A percentile compares a stretch with the other conserved stretches of the same genome.
Evolutionary conservation across 2,329 filamentous ascomycete genomes (phyloP).

Genomic region (Fusarium pilosicola): DNA sequence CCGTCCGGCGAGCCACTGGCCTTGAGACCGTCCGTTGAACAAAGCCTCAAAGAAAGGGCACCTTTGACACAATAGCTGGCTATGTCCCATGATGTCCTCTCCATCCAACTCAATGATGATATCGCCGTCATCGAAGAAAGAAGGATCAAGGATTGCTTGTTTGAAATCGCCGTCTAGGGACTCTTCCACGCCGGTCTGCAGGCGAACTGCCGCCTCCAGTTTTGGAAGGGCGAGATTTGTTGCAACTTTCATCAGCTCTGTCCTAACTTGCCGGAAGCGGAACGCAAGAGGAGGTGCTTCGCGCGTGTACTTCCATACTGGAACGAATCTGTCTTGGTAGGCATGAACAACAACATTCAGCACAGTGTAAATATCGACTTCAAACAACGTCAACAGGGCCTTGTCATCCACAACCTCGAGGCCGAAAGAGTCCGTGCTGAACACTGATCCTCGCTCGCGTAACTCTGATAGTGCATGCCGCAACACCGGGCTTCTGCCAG

Average conservation of each 20-base stretch:
- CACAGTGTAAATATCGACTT: conserved; percentile 79
- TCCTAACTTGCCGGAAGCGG: conserved; percentile 81
- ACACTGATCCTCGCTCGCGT: conserved; percentile 48
- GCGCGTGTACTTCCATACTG: conserved; percentile 85
- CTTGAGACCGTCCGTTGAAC: conserved; percentile 87
- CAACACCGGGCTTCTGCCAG: conserved; percentile 77
- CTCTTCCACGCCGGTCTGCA: conserved; percentile 73
- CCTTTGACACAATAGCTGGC: conserved; percentile 79
- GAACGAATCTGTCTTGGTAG: conserved; percentile 82
- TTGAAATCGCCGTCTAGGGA: conserved; percentile 77
- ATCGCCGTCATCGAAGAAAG: conserved; percentile 83
- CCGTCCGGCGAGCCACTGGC: conserved; percentile 82
- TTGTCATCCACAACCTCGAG: conserved; percentile 58
- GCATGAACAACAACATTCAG: conserved; percentile 82
- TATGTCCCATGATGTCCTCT: conserved; percentile 78
- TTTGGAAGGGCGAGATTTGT: conserved; percentile 74
- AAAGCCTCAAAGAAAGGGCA: conserved; percentile 94
- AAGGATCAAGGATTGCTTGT: conserved; percentile 71
- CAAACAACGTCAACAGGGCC: conserved; percentile 70
- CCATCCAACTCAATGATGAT: conserved; percentile 81
- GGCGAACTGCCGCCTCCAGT: conserved; percentile 80
- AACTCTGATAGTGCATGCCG: conserved; percentile 69
- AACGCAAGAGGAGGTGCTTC: conserved; percentile 72
- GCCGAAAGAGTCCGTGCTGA: conserved; percentile 44
- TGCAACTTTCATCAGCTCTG: conserved; percentile 88